These are phyloP conservation scores for Stenogyne calaminthoides DNA, from an alignment of 305 asterid genomes.

Conservation along the genomic window DNA sequence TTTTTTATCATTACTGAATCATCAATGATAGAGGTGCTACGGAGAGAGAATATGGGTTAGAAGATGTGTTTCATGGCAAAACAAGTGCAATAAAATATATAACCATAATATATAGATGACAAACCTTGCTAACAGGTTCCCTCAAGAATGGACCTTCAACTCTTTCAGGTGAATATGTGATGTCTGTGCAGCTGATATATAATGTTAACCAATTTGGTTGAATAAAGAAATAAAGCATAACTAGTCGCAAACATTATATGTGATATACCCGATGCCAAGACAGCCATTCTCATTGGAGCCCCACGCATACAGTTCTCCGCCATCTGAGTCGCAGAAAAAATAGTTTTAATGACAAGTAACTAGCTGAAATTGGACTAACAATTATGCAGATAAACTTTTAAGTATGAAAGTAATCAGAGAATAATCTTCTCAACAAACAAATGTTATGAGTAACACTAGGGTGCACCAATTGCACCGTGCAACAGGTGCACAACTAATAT, in stretches of 20 bases:
- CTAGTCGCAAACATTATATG: slow-evolving; percentile 20
- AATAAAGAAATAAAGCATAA: slow-evolving; percentile 10
- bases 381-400: not conserved
- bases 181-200: slow-evolving; percentile 63
- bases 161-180: slow-evolving; percentile 79
- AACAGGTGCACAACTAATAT: too few species aligned
- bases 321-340: slow-evolving; percentile 48
- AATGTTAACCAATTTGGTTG: slow-evolving; percentile 29
- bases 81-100: not conserved
- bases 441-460: not conserved
- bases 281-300: slow-evolving; percentile 98
- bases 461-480: too few species aligned
- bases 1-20: slow-evolving; percentile 9
- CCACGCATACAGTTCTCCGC: slow-evolving; percentile 91
- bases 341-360: slow-evolving; percentile 9
- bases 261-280: slow-evolving; percentile 88
- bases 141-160: slow-evolving; percentile 77
- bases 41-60: not conserved
- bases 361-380: slow-evolving; percentile 9
- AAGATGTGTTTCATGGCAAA: slow-evolving; percentile 13
- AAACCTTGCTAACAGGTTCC: slow-evolving; percentile 75
- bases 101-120: slow-evolving; percentile 23
- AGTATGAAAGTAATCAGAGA: not conserved
- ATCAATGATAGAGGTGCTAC: slow-evolving; percentile 5
- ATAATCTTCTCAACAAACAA: not conserved